Conservation (phyloP, 176 grass and related monocot genomes). For the Phyllostachys edulis region DNA sequence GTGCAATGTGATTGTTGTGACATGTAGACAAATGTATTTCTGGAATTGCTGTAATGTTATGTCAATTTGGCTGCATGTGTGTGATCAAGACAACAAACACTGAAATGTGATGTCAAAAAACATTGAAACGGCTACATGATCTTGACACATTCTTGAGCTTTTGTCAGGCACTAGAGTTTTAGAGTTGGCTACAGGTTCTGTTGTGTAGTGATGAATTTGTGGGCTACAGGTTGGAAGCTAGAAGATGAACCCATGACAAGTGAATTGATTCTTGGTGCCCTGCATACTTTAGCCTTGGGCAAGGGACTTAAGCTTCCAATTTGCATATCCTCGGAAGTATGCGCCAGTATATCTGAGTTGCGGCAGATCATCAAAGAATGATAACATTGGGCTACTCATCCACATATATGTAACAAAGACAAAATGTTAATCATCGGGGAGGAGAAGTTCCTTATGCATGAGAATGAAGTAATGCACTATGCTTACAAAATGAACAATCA, state of each 20-base stretch:
- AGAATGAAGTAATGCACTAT: slow-evolving; percentile 13
- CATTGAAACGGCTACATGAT: too few relatives aligned
- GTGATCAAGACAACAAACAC: too few relatives aligned
- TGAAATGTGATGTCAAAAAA: too few relatives aligned
- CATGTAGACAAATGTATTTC: too few relatives aligned
- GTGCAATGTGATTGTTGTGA: too few relatives aligned
- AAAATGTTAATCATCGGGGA: slow-evolving; percentile 5
- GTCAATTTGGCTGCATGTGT: too few relatives aligned
- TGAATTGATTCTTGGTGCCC: slow-evolving; percentile 57
- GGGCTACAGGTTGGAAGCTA: slow-evolving; percentile 38
- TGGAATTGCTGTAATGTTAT: too few relatives aligned
- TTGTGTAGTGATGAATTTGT: not conserved
- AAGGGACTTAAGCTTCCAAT: slow-evolving; percentile 48
- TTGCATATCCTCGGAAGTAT: slow-evolving; percentile 62
- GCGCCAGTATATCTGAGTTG: slow-evolving; percentile 23
- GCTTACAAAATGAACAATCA: slow-evolving; percentile 26
- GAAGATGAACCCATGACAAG: slow-evolving; percentile 57
- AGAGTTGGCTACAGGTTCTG: not conserved
- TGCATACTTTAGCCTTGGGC: slow-evolving; percentile 80
- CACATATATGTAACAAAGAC: slow-evolving; percentile 20
- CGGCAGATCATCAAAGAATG: slow-evolving; percentile 26
- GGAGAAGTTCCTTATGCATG: not conserved
- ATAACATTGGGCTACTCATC: slow-evolving; percentile 7
- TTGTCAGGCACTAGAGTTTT: not conserved
- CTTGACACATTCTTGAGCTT: not conserved